Base-by-base conservation (phyloP, 768 basidiomycete species). In the Podaxis sp. region DNA sequence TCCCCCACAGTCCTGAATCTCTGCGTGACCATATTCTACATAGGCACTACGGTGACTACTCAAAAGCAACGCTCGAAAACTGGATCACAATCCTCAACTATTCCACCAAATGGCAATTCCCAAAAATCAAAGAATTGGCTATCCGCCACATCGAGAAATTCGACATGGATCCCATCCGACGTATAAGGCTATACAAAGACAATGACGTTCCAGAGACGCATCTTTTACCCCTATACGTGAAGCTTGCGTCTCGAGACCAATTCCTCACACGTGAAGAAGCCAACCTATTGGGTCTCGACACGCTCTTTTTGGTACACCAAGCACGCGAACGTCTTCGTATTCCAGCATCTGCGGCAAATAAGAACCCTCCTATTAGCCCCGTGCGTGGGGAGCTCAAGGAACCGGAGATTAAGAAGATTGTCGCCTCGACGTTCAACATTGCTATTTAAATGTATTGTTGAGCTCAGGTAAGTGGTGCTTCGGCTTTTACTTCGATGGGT, bases 251-350 rank as follows among this genome's bases (percentile, higher is more conserved):
- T 1, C 30, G 55, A 0, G 33, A 48, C 2, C 55, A 63, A 15
- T 79, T 87, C 0, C 77, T 87, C 13, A 77, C 75, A 0, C 72
- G 82, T 1, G 77, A 77, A 6, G 91, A 91, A 61, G 86, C 83
- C 33, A 69, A 73, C 1, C 72, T 74, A 40, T 75, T 93, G 22
- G 85, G 86, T 67, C 46, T 86, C 68, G 82, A 87, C 36, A 86
- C 85, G 0, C 75, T 84, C 0, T 69, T 88, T 1, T 76, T 71
- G 42, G 73, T 90, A n/a, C 84, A 84, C 0, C 70, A 73, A 2
- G 84, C 83, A 2, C 79, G 88, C 1, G 89, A 90, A 63, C 73
- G 72, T 51, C 77, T 77, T 38, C 72, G 79, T 6, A 74, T 80
- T 12, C 61, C 9, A 11, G 17, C 22, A 24, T 1, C 33, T 33